Evolutionary conservation across 1,139 yeast species (phyloP).

Genomic region (Lodderomyces parapsilosis): DNA sequence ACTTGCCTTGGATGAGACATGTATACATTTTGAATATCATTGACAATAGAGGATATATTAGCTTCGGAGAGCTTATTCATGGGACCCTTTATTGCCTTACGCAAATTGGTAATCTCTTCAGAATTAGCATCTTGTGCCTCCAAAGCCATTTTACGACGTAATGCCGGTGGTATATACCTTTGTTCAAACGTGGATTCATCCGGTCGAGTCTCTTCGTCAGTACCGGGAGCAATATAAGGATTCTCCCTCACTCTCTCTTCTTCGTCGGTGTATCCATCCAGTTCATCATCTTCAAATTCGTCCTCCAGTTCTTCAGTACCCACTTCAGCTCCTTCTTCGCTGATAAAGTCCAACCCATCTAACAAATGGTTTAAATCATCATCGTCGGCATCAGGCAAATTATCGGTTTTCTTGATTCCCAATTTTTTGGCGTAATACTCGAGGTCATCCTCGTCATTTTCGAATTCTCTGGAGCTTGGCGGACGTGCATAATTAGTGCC

Average conservation of each 20-base stretch:
- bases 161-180: constrained; percentile 82
- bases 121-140: constrained; percentile 33
- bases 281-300: constrained; percentile 60
- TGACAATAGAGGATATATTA: constrained; percentile 67
- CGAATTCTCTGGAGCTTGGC: constrained; percentile 35
- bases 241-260: constrained; percentile 53
- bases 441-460: constrained; percentile 75
- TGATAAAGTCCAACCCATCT: constrained; percentile 74
- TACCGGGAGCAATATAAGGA: constrained; percentile 80
- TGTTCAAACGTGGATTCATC: constrained; percentile 19
- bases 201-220: constrained; percentile 13
- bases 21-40: constrained; percentile 65
- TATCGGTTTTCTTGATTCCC: constrained; percentile 56
- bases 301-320: constrained; percentile 54
- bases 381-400: constrained; percentile 50
- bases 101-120: constrained; percentile 51
- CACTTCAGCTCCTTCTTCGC: constrained; percentile 17
- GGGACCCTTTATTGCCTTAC: constrained; percentile 70
- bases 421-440: constrained; percentile 80
- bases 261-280: constrained; percentile 27
- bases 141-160: constrained; percentile 54
- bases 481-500: constrained; percentile 8
- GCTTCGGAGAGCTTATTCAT: constrained; percentile 86
- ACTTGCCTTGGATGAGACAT: constrained; percentile 69
- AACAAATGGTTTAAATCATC: constrained; percentile 73